Evolutionary conservation across 257 asterid species (phyloP), one percentile per base, ranked within the genome.

Genomic region (Solanum chiquidenum): DNA sequence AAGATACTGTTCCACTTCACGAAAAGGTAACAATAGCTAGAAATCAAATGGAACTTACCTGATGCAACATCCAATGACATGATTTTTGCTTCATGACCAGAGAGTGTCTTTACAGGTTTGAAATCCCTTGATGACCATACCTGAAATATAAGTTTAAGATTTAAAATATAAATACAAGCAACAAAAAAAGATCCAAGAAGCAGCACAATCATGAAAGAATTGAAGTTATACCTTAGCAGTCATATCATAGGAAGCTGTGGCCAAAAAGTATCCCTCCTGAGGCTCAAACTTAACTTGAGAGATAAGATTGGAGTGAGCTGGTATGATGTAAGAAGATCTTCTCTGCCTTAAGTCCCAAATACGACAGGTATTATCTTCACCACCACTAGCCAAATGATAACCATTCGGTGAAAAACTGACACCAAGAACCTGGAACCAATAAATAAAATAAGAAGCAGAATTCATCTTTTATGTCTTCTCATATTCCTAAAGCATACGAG

Each of bases 231-330:
- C 99, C 99, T 96, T 97, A 60, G 98, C 98, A 18, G 98, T 93
- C 92, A 87, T 93, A 89, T 95, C 99, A 89, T 95, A 96, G 79
- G 99, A 97, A 89, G 96, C 95, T 18, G 99, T 96, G 79, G 94
- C 98, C 90, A 97, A 87, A 90, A 96, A 93, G 91, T 95, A 97
- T 29, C 98, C 99, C 86, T 96, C 99, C 86, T 94, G 98, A 82
- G 98, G 98, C 92, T 96, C 99, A 88, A 92, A 96, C 86, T 97
- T 97, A 91, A 97, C 98, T 92, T 94, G 98, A 76, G 99, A 97
- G 82, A 96, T 87, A 85, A 97, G 97, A 91, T 94, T 96, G 80
- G 99, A 90, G 89, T 96, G 99, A 87, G 99, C 99, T 80, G 99
- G 99, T 86, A 97, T 96, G 88, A 87, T 87, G 90, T 95, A 96